Evolutionary conservation across 108 stramenopile genomes (phyloP), one percentile per base, ranked within the genome.

Genomic region (Craspedostauros australis): DNA sequence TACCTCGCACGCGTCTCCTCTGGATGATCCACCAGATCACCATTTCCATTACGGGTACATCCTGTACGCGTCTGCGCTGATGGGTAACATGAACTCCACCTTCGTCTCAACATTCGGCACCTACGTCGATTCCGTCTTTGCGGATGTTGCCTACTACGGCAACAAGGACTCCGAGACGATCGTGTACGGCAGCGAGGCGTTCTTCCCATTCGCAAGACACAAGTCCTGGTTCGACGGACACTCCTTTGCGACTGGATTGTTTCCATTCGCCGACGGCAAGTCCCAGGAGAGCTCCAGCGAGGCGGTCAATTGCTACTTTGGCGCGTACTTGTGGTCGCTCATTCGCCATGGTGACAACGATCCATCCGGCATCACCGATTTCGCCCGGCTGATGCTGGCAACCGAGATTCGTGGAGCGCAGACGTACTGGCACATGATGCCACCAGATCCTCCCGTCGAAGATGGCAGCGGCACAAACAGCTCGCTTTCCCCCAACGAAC

Each of bases 251-350:
- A 80, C 86, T 31, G 90, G 90, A 21, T 39, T 91, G 38, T 91
- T 91, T 64, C 84, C 80, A 38, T 85, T 84, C 56, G 90, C 73
- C 8, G 74, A 95, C 51, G 97, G 95, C 12, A 98, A 98, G 62
- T 86, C 86, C 6, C 97, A 98, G 72, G 97, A 98, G 63, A 93
- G 90, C 45, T 91, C 90, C 12, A 93, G 91, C 56, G 97, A 98
- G 75, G 95, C 95, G 28, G 78, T 92, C 1, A 98, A 98, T 65
- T 91, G 95, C 44, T 98, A 98, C 64, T 96, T 80, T 56, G 93
- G 88, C 5, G 94, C 88, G 1, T 93, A 89, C 62, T 73, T 95
- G 52, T 90, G 89, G 88, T 82, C 87, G 11, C 46, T 76, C 39
- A 87, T 92, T 25, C 64, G 88, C 46, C 72, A 72, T 61, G 66